Percentiles rank a stretch among this genome's conserved stretches.
phyloP scores from a whole-genome alignment of 305 asterid species.

The Fraxinus nigra region DNA sequence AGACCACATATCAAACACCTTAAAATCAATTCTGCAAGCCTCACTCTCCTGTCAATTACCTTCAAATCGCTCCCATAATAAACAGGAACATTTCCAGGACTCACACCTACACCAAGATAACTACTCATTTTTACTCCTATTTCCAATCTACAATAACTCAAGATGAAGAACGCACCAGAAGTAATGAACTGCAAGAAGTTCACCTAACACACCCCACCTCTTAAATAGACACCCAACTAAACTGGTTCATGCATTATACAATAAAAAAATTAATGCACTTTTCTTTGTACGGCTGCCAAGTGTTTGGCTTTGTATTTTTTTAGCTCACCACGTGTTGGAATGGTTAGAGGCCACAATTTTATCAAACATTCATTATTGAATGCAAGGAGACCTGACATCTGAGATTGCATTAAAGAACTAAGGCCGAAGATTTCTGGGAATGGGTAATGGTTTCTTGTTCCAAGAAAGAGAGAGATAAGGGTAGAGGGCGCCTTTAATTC shows the following conservation, averaged over 20 bases:
- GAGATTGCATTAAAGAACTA: constrained; percentile 31
- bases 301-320: not conserved
- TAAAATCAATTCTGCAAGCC: constrained; percentile 58
- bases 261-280: not conserved
- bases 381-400: constrained; percentile 37
- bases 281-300: constrained; percentile 13
- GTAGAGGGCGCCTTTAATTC: constrained; percentile 15
- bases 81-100: constrained; percentile 87
- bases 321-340: constrained; percentile 14
- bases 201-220: constrained; percentile 41
- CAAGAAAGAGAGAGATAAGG: constrained; percentile 24
- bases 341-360: constrained; percentile 13
- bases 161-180: constrained; percentile 4
- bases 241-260: not conserved
- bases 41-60: constrained; percentile 66
- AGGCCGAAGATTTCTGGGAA: constrained; percentile 28
- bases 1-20: constrained; percentile 68
- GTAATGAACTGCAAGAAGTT: constrained; percentile 21
- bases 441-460: constrained; percentile 31
- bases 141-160: not conserved
- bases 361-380: constrained; percentile 33
- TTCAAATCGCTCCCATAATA: constrained; percentile 68
- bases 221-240: constrained; percentile 20
- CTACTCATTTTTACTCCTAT: constrained; percentile 29
- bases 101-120: constrained; percentile 85